Conservation (phyloP, 106 monocot species). For the Alisma plantagoaquatica region DNA sequence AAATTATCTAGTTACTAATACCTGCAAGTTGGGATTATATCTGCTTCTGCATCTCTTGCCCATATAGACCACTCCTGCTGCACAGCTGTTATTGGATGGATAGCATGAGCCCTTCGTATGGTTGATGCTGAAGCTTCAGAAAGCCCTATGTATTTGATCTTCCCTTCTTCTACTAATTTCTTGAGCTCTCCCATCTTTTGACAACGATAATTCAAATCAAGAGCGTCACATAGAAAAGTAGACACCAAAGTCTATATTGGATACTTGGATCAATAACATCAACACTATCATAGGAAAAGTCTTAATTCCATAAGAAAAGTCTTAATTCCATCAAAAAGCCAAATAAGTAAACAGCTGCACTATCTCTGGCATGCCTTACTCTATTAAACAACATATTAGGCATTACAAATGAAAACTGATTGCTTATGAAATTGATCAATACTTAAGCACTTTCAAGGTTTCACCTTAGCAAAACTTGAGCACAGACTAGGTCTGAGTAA, state of each 20-base stretch:
- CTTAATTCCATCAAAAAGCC: neutral
- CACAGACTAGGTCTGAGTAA: no score
- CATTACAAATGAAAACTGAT: no score
- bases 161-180: slow-evolving; percentile 24
- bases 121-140: slow-evolving; percentile 23
- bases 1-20: no score
- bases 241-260: no score
- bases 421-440: no score
- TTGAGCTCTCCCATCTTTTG: slow-evolving; percentile 20
- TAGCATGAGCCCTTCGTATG: slow-evolving; percentile 19
- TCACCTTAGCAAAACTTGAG: no score
- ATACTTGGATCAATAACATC: no score
- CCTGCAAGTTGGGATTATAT: slow-evolving; percentile 79
- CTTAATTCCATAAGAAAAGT: no score
- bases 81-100: slow-evolving; percentile 24
- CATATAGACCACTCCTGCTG: slow-evolving; percentile 61
- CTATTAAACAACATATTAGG: neutral
- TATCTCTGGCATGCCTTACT: neutral
- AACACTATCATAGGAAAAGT: no score
- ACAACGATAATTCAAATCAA: neutral
- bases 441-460: no score
- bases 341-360: neutral
- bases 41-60: slow-evolving; percentile 58
- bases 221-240: no score
- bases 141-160: slow-evolving; percentile 24